A percentile compares a stretch with the other conserved stretches of the same genome.
Evolutionary conservation across 2,329 filamentous ascomycete genomes (phyloP).

Genomic region (Diaporthe ilicicola): DNA sequence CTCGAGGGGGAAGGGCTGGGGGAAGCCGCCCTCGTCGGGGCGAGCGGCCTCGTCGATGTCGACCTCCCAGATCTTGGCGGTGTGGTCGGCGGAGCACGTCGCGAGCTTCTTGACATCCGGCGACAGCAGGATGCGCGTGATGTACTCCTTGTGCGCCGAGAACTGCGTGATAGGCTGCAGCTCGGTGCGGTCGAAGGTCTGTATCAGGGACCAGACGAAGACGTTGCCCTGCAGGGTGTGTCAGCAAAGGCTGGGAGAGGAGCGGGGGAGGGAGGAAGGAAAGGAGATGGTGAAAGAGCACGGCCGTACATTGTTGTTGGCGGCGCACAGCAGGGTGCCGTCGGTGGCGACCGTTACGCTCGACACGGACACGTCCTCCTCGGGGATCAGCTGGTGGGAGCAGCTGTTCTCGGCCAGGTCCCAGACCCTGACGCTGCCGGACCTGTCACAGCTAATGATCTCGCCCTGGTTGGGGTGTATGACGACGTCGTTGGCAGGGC

Average conservation of each 20-base stretch:
- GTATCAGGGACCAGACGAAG: constrained; percentile 95
- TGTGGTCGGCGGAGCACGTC: constrained; percentile 92
- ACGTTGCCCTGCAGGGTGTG: constrained; percentile 77
- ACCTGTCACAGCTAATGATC: constrained; percentile 94
- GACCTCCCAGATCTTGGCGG: constrained; percentile 96
- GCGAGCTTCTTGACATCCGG: constrained; percentile 94
- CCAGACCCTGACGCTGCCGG: constrained; percentile 94
- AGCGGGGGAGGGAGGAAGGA: background rate
- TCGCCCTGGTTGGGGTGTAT: constrained; percentile 99
- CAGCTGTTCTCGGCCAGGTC: constrained; percentile 97
- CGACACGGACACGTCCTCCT: constrained; percentile 92
- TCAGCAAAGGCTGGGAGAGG: constrained; percentile 15
- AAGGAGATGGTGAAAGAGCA: background rate
- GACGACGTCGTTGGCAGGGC: constrained; percentile 96
- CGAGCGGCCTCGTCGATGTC: constrained; percentile 65
- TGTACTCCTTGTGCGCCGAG: constrained; percentile 89
- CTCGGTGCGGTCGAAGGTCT: constrained; percentile 82
- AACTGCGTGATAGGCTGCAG: constrained; percentile 90
- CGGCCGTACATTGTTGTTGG: constrained; percentile 80
- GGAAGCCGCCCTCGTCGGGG: constrained; percentile 45
- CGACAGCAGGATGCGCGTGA: constrained; percentile 89
- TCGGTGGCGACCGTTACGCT: constrained; percentile 97
- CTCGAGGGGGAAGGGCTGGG: constrained; percentile 78
- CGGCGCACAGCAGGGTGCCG: constrained; percentile 89
- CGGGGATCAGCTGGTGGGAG: constrained; percentile 93